These are phyloP conservation scores for Raphidocelis subcapitata DNA, from an alignment of 139 green algal species.

Conservation along the genomic window DNA sequence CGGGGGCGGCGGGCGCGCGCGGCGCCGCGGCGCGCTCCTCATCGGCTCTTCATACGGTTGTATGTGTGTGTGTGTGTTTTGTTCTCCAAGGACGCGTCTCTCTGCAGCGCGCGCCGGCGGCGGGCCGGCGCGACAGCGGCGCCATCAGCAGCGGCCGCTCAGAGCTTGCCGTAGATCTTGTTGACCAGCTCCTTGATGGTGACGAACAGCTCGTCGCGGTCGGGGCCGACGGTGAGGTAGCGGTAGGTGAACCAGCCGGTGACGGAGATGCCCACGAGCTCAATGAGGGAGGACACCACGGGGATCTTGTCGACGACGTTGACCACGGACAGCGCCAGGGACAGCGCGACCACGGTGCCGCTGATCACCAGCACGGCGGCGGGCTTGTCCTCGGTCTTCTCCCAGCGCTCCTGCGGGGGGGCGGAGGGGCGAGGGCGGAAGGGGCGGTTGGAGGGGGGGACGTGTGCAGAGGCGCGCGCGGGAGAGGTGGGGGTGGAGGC, in stretches of 20 bases:
- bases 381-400: constrained; percentile 44
- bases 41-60: no score
- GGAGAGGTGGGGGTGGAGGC: not conserved
- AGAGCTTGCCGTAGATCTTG: constrained; percentile 24
- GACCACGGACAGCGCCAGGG: not conserved
- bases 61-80: no score
- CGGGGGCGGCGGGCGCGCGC: no score
- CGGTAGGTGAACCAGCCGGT: constrained; percentile 47
- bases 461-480: not conserved
- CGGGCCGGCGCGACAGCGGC: no score
- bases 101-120: no score
- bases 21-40: no score
- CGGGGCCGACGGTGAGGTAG: constrained; percentile 44
- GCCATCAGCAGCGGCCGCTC: no score
- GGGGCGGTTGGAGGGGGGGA: not conserved
- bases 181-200: constrained; percentile 24
- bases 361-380: constrained; percentile 21
- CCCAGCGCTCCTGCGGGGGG: constrained; percentile 26
- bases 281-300: constrained; percentile 33
- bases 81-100: no score
- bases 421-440: not conserved
- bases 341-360: constrained; percentile 15
- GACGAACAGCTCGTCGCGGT: constrained; percentile 32
- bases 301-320: constrained; percentile 30
- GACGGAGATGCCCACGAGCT: constrained; percentile 56